A percentile compares a stretch with the other conserved stretches of the same genome.
phyloP scores from a whole-genome alignment of 2,329 filamentous ascomycete species.

The Hypoxylon sp. region DNA sequence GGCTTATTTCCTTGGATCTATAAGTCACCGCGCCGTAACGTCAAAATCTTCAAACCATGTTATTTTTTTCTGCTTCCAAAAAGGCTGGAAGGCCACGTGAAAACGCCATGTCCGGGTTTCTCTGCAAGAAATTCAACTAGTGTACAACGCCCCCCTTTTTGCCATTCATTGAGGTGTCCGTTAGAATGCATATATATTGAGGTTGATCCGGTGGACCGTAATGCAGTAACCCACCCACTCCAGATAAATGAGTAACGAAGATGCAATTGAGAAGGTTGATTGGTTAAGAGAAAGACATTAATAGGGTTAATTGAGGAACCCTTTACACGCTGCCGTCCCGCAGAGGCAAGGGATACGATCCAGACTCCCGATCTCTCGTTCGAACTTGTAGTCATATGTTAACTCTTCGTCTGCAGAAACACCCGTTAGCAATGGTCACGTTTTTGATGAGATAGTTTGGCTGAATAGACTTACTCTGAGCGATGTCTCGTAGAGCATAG shows the following conservation, averaged over 20 bases:
- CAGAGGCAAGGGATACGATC: conserved; percentile 98
- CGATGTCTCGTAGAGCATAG: conserved; percentile 95
- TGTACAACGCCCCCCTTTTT: conserved; percentile 41
- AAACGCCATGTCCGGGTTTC: conserved; percentile 30
- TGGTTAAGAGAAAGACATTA: conserved; percentile 11
- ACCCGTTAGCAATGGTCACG: conserved; percentile 44
- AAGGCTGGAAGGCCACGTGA: conserved; percentile 18
- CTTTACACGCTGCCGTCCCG: conserved; percentile 95
- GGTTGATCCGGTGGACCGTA: conserved; percentile 33
- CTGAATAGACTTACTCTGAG: conserved; percentile 79
- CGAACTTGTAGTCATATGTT: conserved; percentile 99
- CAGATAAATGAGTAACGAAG: conserved; percentile 29
- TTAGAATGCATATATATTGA: conserved; percentile 48
- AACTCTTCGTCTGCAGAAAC: conserved; percentile 87
- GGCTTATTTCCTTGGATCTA: conserved; percentile 23
- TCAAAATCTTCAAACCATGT: conserved; percentile 26
- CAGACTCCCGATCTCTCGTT: conserved; percentile 92
- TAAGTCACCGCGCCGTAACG: conserved; percentile 21
- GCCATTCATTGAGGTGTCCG: conserved; percentile 28
- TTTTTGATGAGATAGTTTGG: background rate
- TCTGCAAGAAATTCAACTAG: conserved; percentile 24
- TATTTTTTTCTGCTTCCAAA: conserved; percentile 20
- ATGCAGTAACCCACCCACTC: conserved; percentile 36
- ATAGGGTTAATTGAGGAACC: conserved; percentile 87
- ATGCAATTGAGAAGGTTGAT: conserved; percentile 10